These are phyloP conservation scores for Botrytis aclada DNA, from an alignment of 2,329 filamentous ascomycete genomes.

Conservation along the genomic window DNA sequence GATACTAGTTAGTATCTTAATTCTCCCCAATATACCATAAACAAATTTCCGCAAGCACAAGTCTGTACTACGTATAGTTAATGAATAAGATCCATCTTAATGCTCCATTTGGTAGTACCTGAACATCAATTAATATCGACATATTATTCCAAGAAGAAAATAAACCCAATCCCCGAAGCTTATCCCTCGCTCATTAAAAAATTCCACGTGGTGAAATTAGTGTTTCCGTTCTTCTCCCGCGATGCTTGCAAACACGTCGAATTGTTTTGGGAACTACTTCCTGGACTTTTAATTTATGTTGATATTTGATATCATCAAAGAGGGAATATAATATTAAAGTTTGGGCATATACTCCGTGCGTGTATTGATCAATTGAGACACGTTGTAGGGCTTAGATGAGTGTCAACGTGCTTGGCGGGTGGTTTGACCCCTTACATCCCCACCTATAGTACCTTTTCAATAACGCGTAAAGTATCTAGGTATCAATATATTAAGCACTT, in stretches of 20 bases:
- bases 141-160: background rate
- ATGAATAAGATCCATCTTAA: slow-evolving; percentile 12
- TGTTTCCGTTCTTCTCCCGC: background rate
- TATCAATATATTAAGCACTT: slow-evolving; percentile 3
- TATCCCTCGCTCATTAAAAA: slow-evolving; percentile 7
- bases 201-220: slow-evolving; percentile 16
- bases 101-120: slow-evolving; percentile 1
- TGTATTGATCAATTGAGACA: slow-evolving; percentile 6
- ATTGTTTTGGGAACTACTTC: background rate
- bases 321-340: background rate
- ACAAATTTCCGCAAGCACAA: slow-evolving; percentile 6
- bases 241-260: background rate
- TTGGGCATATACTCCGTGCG: slow-evolving; percentile 8
- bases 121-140: slow-evolving; percentile 12
- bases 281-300: slow-evolving; percentile 4
- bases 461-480: background rate
- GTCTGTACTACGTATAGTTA: background rate
- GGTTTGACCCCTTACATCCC: slow-evolving; percentile 10
- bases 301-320: slow-evolving; percentile 10
- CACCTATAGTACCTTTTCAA: background rate
- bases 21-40: background rate
- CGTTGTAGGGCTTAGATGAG: slow-evolving; percentile 17
- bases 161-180: background rate
- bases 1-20: background rate
- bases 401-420: slow-evolving; percentile 9